Evolutionary conservation across 2,329 filamentous ascomycete species (phyloP).

Genomic region (Exophiala alcalophila): DNA sequence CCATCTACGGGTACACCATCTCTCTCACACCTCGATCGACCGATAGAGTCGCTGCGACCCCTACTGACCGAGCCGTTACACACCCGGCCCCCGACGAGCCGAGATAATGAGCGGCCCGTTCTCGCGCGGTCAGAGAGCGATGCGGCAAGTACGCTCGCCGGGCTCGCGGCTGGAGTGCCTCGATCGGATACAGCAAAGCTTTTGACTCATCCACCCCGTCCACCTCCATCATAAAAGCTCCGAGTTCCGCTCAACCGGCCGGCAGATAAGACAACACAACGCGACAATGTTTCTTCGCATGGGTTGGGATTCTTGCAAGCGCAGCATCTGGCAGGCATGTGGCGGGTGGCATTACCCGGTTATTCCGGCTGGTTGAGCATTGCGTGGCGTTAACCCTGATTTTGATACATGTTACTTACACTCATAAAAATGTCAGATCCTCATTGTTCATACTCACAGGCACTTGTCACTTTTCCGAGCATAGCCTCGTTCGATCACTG

Average conservation of each 20-base stretch:
- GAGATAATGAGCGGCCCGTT: slow-evolving; percentile 10
- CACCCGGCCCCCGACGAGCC: slow-evolving; percentile 14
- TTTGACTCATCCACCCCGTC: slow-evolving; percentile 6
- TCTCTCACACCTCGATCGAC: slow-evolving; percentile 10
- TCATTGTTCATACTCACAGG: no score
- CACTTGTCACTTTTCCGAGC: no score
- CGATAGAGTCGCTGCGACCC: slow-evolving; percentile 15
- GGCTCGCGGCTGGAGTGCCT: slow-evolving; percentile 21
- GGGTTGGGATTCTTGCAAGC: not conserved
- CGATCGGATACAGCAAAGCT: slow-evolving; percentile 13
- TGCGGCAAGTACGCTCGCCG: slow-evolving; percentile 27
- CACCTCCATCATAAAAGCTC: not conserved
- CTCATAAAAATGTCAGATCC: no score
- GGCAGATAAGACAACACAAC: no score
- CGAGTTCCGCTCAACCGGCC: no score
- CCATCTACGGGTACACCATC: slow-evolving; percentile 4
- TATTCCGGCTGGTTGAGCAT: no score
- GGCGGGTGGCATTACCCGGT: no score
- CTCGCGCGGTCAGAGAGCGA: slow-evolving; percentile 27
- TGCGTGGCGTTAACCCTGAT: no score
- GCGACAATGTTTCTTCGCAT: not conserved
- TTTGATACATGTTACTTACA: no score
- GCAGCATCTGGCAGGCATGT: no score
- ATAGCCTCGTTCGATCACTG: no score
- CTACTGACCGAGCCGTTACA: slow-evolving; percentile 8